Percentiles rank a stretch among this genome's conserved stretches.
These are phyloP conservation scores for Zygotorulaspora florentina DNA, from an alignment of 805 yeast genomes.

Conservation along the genomic window DNA sequence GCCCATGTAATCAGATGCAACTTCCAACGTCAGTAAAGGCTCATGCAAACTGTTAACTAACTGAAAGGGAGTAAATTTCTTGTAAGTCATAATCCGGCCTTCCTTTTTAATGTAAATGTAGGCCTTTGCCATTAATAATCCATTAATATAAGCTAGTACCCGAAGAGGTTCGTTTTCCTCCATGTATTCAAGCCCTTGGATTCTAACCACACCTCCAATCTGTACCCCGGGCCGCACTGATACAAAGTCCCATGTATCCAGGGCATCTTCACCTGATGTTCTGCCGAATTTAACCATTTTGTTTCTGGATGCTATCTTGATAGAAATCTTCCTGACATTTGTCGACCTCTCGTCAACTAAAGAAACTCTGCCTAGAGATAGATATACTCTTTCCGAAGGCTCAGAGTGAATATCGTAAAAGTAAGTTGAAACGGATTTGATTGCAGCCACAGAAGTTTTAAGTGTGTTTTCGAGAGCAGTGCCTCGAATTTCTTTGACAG, in stretches of 20 bases:
- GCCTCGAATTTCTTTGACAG: slow-evolving; percentile 68
- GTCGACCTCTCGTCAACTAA: slow-evolving; percentile 13
- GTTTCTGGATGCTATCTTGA: slow-evolving; percentile 37
- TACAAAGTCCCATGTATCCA: slow-evolving; percentile 61
- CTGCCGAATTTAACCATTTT: slow-evolving; percentile 54
- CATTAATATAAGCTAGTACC: slow-evolving; percentile 59
- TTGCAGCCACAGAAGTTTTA: slow-evolving; percentile 55
- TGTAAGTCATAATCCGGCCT: slow-evolving; percentile 45
- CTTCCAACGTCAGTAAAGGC: slow-evolving; percentile 45
- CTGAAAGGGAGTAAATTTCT: slow-evolving; percentile 40
- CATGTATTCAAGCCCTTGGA: slow-evolving; percentile 52
- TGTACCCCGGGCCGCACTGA: slow-evolving; percentile 68
- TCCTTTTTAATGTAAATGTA: slow-evolving; percentile 47
- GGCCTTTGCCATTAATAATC: slow-evolving; percentile 57
- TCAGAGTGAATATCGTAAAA: slow-evolving; percentile 60
- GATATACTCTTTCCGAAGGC: slow-evolving; percentile 55
- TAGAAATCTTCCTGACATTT: slow-evolving; percentile 24
- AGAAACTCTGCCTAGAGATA: slow-evolving; percentile 48
- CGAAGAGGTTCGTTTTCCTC: slow-evolving; percentile 50
- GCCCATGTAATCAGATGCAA: slow-evolving; percentile 66
- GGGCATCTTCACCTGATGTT: slow-evolving; percentile 57
- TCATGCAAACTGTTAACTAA: slow-evolving; percentile 43
- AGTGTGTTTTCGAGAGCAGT: slow-evolving; percentile 40
- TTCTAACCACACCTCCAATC: slow-evolving; percentile 65
- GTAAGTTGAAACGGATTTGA: slow-evolving; percentile 46